Evolutionary conservation across 2,329 filamentous ascomycete genomes (phyloP).

Genomic region (Scorias spongiosa): DNA sequence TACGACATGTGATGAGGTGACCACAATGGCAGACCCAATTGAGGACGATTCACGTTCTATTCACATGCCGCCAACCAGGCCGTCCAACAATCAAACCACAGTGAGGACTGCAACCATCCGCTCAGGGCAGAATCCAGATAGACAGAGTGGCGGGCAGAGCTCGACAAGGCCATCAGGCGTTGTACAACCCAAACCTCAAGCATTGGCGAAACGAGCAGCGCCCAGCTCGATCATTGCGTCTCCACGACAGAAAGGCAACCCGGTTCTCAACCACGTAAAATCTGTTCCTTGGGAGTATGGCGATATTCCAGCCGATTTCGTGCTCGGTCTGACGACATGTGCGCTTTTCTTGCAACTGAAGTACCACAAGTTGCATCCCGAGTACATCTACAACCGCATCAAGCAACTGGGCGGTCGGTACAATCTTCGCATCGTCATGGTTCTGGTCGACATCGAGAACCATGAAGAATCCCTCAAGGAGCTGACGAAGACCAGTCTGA

Average conservation of each 20-base stretch:
- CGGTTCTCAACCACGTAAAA: conserved; percentile 68
- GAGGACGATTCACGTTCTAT: too few relatives aligned
- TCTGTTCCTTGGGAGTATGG: conserved; percentile 90
- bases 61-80: too few relatives aligned
- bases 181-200: conserved; percentile 70
- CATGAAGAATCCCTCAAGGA: conserved; percentile 84
- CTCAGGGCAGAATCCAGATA: too few relatives aligned
- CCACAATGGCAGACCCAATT: too few relatives aligned
- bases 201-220: conserved; percentile 49
- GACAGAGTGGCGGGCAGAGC: not conserved
- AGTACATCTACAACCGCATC: conserved; percentile 94
- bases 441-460: conserved; percentile 89
- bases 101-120: too few relatives aligned
- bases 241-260: conserved; percentile 86
- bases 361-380: conserved; percentile 91
- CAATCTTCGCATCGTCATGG: conserved; percentile 68
- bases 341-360: conserved; percentile 88
- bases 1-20: too few relatives aligned
- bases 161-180: conserved; percentile 10
- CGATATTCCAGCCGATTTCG: conserved; percentile 90
- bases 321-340: conserved; percentile 73
- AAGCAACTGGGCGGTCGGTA: conserved; percentile 72
- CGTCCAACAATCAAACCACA: too few relatives aligned
- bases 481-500: conserved; percentile 76
- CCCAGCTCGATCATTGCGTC: conserved; percentile 79